These are phyloP conservation scores for Umbelopsis vinacea DNA, from an alignment of 192 early-diverging fungal species.

Conservation along the genomic window DNA sequence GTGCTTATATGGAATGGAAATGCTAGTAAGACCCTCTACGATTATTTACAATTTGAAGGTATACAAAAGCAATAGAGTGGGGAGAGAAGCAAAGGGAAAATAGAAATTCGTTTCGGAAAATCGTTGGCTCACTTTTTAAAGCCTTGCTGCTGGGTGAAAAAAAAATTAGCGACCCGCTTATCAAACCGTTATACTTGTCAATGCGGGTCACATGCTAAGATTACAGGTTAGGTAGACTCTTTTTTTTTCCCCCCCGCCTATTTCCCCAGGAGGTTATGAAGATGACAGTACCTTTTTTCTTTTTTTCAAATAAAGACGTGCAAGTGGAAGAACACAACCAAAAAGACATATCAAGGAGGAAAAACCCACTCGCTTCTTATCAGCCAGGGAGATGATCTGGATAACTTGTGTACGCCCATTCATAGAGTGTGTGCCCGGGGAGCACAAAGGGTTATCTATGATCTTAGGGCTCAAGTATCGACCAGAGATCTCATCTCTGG, in stretches of 20 bases:
- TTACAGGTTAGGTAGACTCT: background rate
- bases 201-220: slow-evolving; percentile 11
- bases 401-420: background rate
- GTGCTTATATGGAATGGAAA: too few species aligned
- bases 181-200: background rate
- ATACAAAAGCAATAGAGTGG: slow-evolving; percentile 16
- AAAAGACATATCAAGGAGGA: background rate
- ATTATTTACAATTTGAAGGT: slow-evolving; percentile 26
- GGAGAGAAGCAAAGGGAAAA: background rate
- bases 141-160: background rate
- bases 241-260: background rate
- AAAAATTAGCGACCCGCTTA: slow-evolving; percentile 7
- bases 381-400: background rate
- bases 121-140: background rate
- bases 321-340: background rate
- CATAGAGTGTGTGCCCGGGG: background rate
- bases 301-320: background rate
- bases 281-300: too few species aligned
- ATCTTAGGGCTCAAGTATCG: background rate
- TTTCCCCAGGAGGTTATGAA: background rate
- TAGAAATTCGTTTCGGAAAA: background rate
- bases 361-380: background rate
- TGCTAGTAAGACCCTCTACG: too few species aligned
- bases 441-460: background rate
- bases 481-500: background rate